A percentile compares a stretch with the other conserved stretches of the same genome.
phyloP scores from a whole-genome alignment of 768 basidiomycete species.

The Nevesoporus exiguus region DNA sequence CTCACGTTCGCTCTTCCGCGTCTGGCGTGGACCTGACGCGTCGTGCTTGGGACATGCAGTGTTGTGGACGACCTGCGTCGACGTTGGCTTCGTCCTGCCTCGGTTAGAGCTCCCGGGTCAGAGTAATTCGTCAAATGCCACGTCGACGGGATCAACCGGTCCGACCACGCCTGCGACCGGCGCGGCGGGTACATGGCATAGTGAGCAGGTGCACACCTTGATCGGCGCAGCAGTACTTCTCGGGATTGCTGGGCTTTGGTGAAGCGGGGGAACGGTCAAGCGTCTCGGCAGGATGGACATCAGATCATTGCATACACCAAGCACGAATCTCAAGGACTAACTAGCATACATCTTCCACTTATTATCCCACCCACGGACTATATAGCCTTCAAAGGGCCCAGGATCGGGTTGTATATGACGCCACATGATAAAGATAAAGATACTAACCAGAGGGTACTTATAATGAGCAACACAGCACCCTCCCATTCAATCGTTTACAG shows the following conservation, averaged over 20 bases:
- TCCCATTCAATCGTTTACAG: constrained; percentile 29
- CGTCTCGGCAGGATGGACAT: neutral
- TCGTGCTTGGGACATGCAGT: constrained; percentile 6
- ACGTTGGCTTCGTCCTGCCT: constrained; percentile 24
- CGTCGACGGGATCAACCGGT: constrained; percentile 1
- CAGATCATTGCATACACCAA: neutral
- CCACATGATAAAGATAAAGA: neutral
- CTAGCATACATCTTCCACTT: constrained; percentile 6
- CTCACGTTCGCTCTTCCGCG: neutral
- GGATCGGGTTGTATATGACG: constrained; percentile 9
- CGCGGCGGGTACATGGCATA: neutral
- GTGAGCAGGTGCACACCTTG: neutral
- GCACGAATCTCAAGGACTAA: neutral
- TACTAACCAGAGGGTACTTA: neutral
- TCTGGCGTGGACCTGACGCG: too few relatives aligned
- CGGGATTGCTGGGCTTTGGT: constrained; percentile 12
- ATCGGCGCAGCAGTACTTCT: constrained; percentile 9
- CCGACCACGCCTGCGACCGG: neutral
- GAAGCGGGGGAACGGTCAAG: neutral
- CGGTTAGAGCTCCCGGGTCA: constrained; percentile 28
- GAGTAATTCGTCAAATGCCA: constrained; percentile 9
- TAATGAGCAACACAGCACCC: neutral
- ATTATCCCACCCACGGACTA: constrained; percentile 4
- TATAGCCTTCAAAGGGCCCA: neutral
- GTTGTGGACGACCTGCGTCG: constrained; percentile 25